These are phyloP conservation scores for Pterocarpus macrocarpus DNA, from an alignment of 306 rosid species.

Conservation along the genomic window DNA sequence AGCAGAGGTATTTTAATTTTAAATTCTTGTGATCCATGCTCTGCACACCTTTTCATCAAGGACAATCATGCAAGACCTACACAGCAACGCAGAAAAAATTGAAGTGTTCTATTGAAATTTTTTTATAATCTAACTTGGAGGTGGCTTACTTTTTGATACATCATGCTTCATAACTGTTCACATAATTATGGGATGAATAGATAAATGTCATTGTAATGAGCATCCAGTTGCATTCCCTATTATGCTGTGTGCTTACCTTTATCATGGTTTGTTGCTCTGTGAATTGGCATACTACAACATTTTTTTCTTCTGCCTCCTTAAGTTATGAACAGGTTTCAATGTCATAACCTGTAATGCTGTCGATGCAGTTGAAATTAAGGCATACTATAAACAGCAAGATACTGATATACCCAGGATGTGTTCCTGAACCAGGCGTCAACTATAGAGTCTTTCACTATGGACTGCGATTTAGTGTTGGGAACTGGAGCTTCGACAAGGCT, in stretches of 20 bases:
- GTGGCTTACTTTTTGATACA: constrained; percentile 2
- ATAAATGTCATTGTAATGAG: background rate
- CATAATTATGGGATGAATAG: background rate
- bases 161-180: background rate
- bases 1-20: constrained; percentile 80
- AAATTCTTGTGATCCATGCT: background rate
- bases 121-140: background rate
- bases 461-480: constrained; percentile 77
- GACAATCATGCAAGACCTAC: background rate
- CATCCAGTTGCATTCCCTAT: constrained; percentile 3
- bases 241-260: background rate
- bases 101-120: background rate
- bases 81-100: background rate
- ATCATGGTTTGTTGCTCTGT: background rate
- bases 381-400: constrained; percentile 70
- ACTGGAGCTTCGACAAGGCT: constrained; percentile 96
- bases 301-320: background rate
- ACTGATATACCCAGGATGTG: constrained; percentile 86
- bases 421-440: constrained; percentile 72
- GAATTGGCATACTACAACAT: background rate
- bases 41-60: background rate
- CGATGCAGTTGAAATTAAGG: constrained; percentile 77
- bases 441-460: constrained; percentile 95
- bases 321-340: constrained; percentile 16
- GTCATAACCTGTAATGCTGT: constrained; percentile 34